Evolutionary conservation across 2,329 filamentous ascomycete species (phyloP), one percentile per base, ranked within the genome.

Genomic region (Teratosphaeria epicoccoides): DNA sequence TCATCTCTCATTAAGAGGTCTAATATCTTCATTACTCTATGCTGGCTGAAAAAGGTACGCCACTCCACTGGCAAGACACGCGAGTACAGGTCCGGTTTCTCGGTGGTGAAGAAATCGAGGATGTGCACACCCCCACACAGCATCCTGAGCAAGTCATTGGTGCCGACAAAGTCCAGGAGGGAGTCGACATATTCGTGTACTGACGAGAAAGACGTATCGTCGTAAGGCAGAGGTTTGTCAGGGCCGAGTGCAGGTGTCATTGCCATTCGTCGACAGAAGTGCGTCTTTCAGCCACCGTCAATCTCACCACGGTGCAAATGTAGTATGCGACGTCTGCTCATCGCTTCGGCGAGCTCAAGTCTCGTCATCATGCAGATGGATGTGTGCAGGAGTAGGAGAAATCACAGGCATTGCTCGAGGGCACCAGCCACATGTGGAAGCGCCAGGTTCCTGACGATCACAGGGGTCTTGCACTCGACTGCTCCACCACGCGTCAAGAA

Each of bases 41-140:
- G 80, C 17, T 76, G 70, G 29, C 84, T 71, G 58, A 97, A 83
- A 71, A 89, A 97, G 0, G 74, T 65, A 57, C 87, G 81, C 93
- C 93, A 98, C 68, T 89, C 83, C 54, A 78, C 67, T 0, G 89
- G 87, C 1, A 98, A 70, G 1, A 91, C 78, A 1, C 79, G 76
- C 49, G 85, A 80, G 67, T 95, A 98, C 0, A 96, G 77, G 57
- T 88, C 85, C 4, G 88, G 87, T 46, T 88, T 81, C 43, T 82
- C 81, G 2, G 89, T 55, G 12, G 51, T 96, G 71, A 96, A 88
- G 70, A 98, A 97, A 68, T 98, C 93, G 52, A 97, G 77, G 56
- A 98, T 90, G 66, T 98, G 93, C 0, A 97, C 87, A n/a, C 91
- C 90, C 50, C 93, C 93, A 65, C 89, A 95, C n/a, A 98, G 77